Percentiles rank a stretch among this genome's conserved stretches.
Conservation (phyloP, 768 basidiomycete species). For the Thelephora ganbajun region DNA sequence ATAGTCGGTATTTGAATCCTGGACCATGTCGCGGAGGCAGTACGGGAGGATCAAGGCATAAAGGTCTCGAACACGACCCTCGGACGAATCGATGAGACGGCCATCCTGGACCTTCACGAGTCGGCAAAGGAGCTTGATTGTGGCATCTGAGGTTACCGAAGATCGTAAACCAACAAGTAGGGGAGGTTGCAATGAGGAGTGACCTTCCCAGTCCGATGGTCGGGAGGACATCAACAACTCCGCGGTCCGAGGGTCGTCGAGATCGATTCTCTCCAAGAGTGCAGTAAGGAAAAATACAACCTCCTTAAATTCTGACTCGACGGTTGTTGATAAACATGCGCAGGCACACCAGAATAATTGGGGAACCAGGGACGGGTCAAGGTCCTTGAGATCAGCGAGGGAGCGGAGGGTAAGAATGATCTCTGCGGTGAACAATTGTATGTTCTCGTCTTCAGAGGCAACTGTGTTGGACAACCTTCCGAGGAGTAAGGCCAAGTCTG, state of each 20-base stretch:
- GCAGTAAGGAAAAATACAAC: conserved; percentile 50
- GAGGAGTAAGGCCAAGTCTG: conserved; percentile 65
- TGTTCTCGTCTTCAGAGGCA: conserved; percentile 58
- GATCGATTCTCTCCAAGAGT: conserved; percentile 53
- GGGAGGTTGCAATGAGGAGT: conserved; percentile 50
- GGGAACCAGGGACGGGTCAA: conserved; percentile 52
- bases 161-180: conserved; percentile 73
- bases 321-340: conserved; percentile 71
- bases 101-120: conserved; percentile 47
- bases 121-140: conserved; percentile 53
- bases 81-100: conserved; percentile 56
- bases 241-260: conserved; percentile 53
- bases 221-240: conserved; percentile 55
- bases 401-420: conserved; percentile 65
- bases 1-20: conserved; percentile 40
- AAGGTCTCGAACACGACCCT: conserved; percentile 64
- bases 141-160: conserved; percentile 46
- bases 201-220: conserved; percentile 60
- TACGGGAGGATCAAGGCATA: conserved; percentile 78
- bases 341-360: conserved; percentile 81
- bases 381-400: conserved; percentile 38
- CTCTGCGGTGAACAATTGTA: conserved; percentile 75
- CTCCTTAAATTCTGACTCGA: conserved; percentile 66
- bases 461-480: conserved; percentile 78
- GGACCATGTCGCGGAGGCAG: conserved; percentile 70